Percentiles rank a stretch among this genome's conserved stretches.
phyloP scores from a whole-genome alignment of 139 green algal species.

The Yamagishiella unicocca region DNA sequence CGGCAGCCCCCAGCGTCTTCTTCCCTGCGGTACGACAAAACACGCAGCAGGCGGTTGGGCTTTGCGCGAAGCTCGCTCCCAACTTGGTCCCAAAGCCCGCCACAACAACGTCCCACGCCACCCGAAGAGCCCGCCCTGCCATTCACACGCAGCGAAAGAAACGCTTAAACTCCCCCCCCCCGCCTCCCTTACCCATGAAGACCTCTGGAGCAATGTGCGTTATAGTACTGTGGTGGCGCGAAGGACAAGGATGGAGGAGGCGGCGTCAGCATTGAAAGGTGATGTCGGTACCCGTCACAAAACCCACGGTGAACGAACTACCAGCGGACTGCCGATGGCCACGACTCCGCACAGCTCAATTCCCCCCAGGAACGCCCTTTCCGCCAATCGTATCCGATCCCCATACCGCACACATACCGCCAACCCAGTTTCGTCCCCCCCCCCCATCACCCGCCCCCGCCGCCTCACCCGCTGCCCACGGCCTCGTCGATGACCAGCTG shows the following conservation, averaged over 20 bases:
- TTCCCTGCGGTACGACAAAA: constrained; percentile 5
- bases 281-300: too few species aligned
- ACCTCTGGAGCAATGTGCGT: constrained; percentile 34
- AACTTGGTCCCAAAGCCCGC: not conserved
- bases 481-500: constrained; percentile 40
- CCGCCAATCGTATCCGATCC: too few species aligned
- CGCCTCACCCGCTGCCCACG: constrained; percentile 16
- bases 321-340: too few species aligned
- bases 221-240: not conserved
- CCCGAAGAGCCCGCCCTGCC: too few species aligned
- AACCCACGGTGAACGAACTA: too few species aligned
- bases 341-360: too few species aligned
- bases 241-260: too few species aligned
- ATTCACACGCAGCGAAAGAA: not conserved
- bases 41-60: not conserved
- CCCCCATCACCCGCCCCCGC: not conserved
- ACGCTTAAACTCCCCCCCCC: too few species aligned
- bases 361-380: too few species aligned
- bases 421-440: not conserved
- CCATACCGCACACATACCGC: not conserved
- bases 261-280: too few species aligned
- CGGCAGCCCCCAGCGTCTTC: not conserved
- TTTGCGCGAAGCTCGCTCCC: not conserved
- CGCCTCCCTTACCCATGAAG: not conserved
- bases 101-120: not conserved